Base-by-base conservation (phyloP, 2,329 filamentous ascomycete genomes). In the Periconia macrospinosa region DNA sequence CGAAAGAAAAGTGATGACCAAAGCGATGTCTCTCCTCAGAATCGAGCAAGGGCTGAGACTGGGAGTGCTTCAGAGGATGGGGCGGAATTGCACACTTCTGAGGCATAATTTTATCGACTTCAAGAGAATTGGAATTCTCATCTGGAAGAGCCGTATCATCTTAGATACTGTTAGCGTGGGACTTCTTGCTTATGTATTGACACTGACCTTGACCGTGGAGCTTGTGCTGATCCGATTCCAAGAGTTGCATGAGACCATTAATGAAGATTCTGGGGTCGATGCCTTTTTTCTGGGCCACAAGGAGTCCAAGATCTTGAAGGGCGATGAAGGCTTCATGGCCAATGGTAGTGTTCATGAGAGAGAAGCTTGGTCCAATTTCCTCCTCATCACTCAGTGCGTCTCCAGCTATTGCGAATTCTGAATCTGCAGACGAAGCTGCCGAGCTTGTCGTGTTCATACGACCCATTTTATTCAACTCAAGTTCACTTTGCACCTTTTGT, bases 1-100 rank as follows among this genome's bases (percentile, higher is more conserved):
- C 75, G 48, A 79, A 78, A 0, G 76, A 79, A 57, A 78, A 79
- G 41, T 74, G 69, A 33, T 73, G 33, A 13, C 33, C 33, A 37
- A 13, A 67, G 20, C 55, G 63, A 40, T 57, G 60, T n/a, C 49
- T 59, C 17, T 62, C 55, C 11, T 57, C 50, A 40, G 59, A 62
- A 40, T 47, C 55, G 9, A 65, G 52, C 20, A 56, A 56, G 41
- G 64, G 60, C 20, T 64, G 62, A 30, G 63, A 65, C 41, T 50
- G 62, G 30, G 57, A 47, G 19, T 52, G 60, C 41, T 52, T 54
- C 8, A 57, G 27, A 14, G 18, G 33, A 9, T 44, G 50, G 13
- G 47, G 49, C 23, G 53, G 50, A 11, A 42, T 60, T 8, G 33
- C 11, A n/a, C 11, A 37, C 11, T 37, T n/a, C 15, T 37, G 33